Percentiles rank a stretch among this genome's conserved stretches.
Conservation (phyloP, 2,329 filamentous ascomycete genomes). For the Penicillium sp. region DNA sequence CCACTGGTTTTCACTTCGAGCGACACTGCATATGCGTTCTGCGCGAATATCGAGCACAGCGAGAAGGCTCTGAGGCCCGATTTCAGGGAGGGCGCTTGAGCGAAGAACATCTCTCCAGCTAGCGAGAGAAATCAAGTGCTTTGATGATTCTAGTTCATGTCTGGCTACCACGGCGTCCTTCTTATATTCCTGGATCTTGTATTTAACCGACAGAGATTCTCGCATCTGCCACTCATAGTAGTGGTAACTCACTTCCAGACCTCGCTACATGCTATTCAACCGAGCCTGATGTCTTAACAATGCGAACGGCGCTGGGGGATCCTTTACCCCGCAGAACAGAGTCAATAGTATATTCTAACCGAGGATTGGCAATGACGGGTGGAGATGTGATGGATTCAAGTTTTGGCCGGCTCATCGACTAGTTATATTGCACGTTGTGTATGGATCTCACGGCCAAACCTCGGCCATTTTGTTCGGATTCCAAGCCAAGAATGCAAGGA, state of each 20-base stretch:
- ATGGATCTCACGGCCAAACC: conserved; percentile 3
- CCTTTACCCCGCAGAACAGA: background rate
- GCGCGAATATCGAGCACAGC: background rate
- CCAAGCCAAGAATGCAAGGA: background rate
- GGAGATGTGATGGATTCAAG: background rate
- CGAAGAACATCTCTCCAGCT: background rate
- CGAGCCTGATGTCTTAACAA: conserved; percentile 1
- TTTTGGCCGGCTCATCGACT: background rate
- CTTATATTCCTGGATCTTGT: background rate
- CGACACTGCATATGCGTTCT: conserved; percentile 1
- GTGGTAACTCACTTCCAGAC: too few species aligned
- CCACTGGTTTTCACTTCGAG: background rate
- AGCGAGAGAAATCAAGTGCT: background rate
- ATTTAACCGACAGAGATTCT: too few species aligned
- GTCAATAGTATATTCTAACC: background rate
- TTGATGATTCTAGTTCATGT: too few species aligned
- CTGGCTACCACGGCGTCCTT: too few species aligned
- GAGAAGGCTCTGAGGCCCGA: conserved; percentile 1
- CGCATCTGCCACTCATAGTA: too few species aligned
- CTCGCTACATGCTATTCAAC: background rate
- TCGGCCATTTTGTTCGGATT: background rate
- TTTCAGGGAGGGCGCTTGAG: background rate
- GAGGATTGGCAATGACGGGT: background rate
- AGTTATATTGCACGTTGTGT: background rate
- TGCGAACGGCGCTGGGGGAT: background rate